Base-by-base conservation (phyloP, 176 grass and related monocot genomes). In the Pharus latifolius region DNA sequence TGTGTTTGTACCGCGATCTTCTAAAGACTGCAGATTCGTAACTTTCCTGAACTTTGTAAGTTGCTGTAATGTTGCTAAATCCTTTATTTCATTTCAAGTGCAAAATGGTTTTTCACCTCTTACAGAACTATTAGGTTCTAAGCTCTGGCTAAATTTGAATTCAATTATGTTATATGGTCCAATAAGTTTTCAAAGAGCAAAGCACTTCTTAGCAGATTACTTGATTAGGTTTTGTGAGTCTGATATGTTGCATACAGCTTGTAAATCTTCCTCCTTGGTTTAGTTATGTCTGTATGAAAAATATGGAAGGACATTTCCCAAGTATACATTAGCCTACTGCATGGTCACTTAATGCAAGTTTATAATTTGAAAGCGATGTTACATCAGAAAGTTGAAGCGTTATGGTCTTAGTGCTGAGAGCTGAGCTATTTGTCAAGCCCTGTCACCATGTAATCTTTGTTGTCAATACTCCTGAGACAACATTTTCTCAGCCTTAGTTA, bases 21-120 rank as follows among this genome's bases (percentile, higher is more conserved):
- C 84, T 45, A 99, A 93, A 61, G 87, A 88, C 37, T 83, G 84
- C 86, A 88, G 84, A 90, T 91, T 74, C 67, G 42, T 94, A 32
- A 77, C 63, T 71, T 94, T 94, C 65, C 64, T 94, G 43, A 91
- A 88, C 78, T 99, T 99, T 61, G 95, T 99, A 80, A 99, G 95
- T 88, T 84, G 38, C 22, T 35, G 29, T 67, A 77, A 22, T 63
- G 48, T 61, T 31, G n/a, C 7, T 61, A 13, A 31, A 63, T 15
- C 23, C 47, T 74, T 84, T n/a, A 34, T 25, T 63, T 46, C 29
- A 69, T 62, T 62, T 65, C 16, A 29, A 33, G 40, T 16, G 57
- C 57, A 25, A 2, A 32, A 20, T 65, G 29, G 29, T 16, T 10
- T 60, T 23, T 51, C 52, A 1, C 18, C 70, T 25, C 14, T 2